These are phyloP conservation scores for Cercospora sesami DNA, from an alignment of 2,329 filamentous ascomycete species.

Conservation along the genomic window DNA sequence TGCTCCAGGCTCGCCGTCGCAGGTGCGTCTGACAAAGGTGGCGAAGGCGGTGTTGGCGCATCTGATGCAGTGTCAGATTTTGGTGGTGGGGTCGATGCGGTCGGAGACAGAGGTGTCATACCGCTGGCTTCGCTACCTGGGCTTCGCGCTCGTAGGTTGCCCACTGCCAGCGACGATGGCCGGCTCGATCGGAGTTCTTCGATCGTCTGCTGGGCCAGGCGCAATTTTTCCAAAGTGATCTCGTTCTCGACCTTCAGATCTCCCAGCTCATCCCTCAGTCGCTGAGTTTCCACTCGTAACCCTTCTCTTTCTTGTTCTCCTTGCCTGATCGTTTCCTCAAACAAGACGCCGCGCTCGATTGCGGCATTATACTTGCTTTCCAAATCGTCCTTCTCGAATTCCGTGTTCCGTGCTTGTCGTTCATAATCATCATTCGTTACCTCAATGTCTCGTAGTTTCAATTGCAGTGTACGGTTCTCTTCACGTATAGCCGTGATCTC, in stretches of 20 bases:
- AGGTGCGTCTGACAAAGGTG: constrained; percentile 86
- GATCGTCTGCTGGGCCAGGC: constrained; percentile 61
- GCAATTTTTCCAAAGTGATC: constrained; percentile 90
- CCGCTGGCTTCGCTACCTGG: constrained; percentile 57
- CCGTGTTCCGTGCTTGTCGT: constrained; percentile 90
- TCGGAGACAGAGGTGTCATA: constrained; percentile 82
- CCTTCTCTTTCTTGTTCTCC: constrained; percentile 89
- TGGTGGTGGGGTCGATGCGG: constrained; percentile 79
- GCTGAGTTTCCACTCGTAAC: constrained; percentile 85
- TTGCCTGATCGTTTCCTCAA: constrained; percentile 90
- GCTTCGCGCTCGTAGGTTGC: constrained; percentile 48
- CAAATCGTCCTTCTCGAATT: constrained; percentile 81
- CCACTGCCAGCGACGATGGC: constrained; percentile 51
- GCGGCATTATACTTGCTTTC: constrained; percentile 96
- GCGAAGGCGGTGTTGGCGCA: constrained; percentile 82
- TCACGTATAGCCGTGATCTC: constrained; percentile 92
- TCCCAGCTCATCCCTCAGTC: constrained; percentile 83
- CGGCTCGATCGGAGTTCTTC: constrained; percentile 54
- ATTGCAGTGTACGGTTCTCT: constrained; percentile 73
- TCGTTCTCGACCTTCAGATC: constrained; percentile 94
- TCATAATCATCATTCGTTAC: constrained; percentile 99
- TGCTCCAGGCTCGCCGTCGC: constrained; percentile 50
- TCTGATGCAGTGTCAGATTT: constrained; percentile 67
- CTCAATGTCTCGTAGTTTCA: constrained; percentile 89
- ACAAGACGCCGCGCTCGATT: constrained; percentile 86